Conservation (phyloP, 257 asterid genomes). For the Solanum neorickii region DNA sequence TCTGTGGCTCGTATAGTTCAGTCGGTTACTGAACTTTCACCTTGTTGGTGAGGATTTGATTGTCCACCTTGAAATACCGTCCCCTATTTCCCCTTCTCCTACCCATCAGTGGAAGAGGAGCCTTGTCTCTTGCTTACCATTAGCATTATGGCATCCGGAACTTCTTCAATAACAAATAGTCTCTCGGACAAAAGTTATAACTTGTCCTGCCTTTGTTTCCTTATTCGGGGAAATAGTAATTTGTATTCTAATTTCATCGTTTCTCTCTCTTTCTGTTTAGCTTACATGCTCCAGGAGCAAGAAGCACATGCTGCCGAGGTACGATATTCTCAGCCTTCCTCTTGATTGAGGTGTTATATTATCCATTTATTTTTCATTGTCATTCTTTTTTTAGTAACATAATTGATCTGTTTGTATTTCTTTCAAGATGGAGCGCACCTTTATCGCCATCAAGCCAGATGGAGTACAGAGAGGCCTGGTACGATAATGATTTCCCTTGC, state of each 20-base stretch:
- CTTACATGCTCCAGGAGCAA: constrained; percentile 79
- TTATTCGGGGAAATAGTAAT: neutral
- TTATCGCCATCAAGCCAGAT: constrained; percentile 98
- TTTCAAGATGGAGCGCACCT: constrained; percentile 75
- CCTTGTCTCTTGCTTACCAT: constrained; percentile 10
- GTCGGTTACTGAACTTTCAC: neutral
- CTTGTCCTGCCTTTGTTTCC: neutral
- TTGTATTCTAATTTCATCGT: neutral
- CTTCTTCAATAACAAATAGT: constrained; percentile 9
- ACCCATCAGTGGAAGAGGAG: constrained; percentile 9
- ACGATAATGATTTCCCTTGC: neutral
- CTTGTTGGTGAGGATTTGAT: neutral
- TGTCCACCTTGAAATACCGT: neutral
- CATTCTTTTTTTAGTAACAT: constrained; percentile 8
- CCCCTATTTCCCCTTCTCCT: neutral
- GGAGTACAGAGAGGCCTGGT: constrained; percentile 99
- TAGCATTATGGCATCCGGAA: constrained; percentile 9
- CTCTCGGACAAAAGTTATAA: neutral
- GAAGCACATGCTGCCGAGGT: constrained; percentile 93
- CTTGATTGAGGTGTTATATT: neutral
- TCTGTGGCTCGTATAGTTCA: neutral
- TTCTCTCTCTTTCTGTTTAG: constrained; percentile 24
- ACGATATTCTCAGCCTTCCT: neutral
- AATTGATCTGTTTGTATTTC: neutral
- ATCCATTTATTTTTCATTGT: neutral